Evolutionary conservation across 2,329 filamentous ascomycete genomes (phyloP), one percentile per base, ranked within the genome.

Genomic region (Apiospora sp.): DNA sequence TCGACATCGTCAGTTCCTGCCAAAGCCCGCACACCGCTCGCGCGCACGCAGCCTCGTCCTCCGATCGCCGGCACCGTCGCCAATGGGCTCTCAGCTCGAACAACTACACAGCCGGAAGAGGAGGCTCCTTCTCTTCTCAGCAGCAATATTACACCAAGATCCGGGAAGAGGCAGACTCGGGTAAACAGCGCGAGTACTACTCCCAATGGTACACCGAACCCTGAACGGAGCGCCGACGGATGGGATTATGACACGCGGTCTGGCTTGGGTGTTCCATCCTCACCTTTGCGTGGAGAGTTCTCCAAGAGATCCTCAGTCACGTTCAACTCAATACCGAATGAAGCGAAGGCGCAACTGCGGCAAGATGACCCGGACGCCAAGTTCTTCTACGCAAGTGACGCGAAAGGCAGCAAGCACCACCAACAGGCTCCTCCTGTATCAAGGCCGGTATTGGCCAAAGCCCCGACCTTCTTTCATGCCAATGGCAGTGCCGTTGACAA

Each of bases 341-440:
- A 86, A 43, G 68, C 34, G 19, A 73, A 75, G 10, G 77, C 78
- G 24, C 75, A 71, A 30, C 73, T 77, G 64, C 80, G 76, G 73
- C 77, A 81, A 78, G 77, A 72, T 70, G 44, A 73, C 73, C 77
- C 79, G 27, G 87, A 89, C 70, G 84, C 92, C 71, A 96, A 94
- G 84, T 98, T 98, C 87, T 98, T 99, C 81, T 95, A 97, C 81
- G 96, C 95, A 41, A 94, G 92, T 80, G 94, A 98, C 77, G 93
- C 89, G 51, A 92, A 89, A 77, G 82, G 85, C 30, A 75, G 78
- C 70, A 79, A 81, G 72, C 81, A 78, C 70, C 77, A 79, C 69
- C 78, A 84, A 41, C 83, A 83, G 44, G 84, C 83, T 14, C 68
- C 71, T 30, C 73, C 70, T 27, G 70, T 75, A 71, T 75, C 71